phyloP scores from a whole-genome alignment of 2,329 filamentous ascomycete species.

The Apiospora rasikravindrae region DNA sequence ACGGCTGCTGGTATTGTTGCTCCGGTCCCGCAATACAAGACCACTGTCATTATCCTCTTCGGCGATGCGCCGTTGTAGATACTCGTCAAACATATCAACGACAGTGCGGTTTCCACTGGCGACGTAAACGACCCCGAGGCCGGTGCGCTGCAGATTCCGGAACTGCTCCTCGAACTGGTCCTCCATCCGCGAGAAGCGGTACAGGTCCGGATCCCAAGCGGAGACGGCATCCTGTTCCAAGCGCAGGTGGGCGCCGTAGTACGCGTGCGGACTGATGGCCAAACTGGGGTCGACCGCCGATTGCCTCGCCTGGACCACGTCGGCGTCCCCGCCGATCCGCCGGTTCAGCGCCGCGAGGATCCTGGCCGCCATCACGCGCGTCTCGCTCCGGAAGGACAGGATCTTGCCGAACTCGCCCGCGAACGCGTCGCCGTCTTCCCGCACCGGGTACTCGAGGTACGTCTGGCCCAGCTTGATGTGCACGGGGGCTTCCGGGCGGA shows the following conservation, averaged over 20 bases:
- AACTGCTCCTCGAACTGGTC: constrained; percentile 40
- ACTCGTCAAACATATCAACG: constrained; percentile 33
- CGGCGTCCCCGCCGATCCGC: background rate
- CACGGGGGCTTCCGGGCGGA: constrained; percentile 27
- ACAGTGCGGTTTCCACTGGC: constrained; percentile 37
- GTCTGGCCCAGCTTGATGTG: constrained; percentile 40
- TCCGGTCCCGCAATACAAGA: background rate
- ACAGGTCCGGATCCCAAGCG: constrained; percentile 38
- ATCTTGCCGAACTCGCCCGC: constrained; percentile 41
- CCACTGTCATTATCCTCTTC: background rate
- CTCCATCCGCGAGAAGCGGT: constrained; percentile 37
- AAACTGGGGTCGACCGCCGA: constrained; percentile 31
- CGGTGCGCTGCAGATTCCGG: constrained; percentile 31
- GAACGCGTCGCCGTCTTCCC: constrained; percentile 41
- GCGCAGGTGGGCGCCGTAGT: constrained; percentile 39
- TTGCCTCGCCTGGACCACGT: background rate
- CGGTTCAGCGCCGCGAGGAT: constrained; percentile 32
- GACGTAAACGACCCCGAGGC: constrained; percentile 37
- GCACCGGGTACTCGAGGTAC: constrained; percentile 44
- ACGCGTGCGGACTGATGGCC: constrained; percentile 34
- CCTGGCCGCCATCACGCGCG: constrained; percentile 36
- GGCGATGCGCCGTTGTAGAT: constrained; percentile 25
- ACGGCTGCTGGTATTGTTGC: background rate
- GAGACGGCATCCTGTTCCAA: constrained; percentile 39
- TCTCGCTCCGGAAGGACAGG: constrained; percentile 39